phyloP scores from a whole-genome alignment of 2,329 filamentous ascomycete genomes.

The Hirsutella rhossiliensis region DNA sequence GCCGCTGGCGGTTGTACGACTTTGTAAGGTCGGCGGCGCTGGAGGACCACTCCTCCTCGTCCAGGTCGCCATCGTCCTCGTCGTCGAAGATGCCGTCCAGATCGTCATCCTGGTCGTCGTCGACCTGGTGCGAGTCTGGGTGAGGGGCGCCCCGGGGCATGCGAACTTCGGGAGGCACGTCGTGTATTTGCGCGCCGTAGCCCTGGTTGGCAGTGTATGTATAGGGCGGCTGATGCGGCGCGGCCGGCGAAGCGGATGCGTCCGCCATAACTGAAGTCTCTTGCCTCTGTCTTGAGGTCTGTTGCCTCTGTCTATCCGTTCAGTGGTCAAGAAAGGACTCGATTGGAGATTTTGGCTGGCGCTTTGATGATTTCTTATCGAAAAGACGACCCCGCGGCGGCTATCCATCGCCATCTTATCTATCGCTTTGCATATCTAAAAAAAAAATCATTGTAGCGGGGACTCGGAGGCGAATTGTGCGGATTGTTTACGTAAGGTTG shows the following conservation, averaged over 20 bases:
- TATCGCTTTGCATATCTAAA: no score
- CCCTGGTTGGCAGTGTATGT: conserved; percentile 30
- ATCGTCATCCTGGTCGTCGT: conserved; percentile 11
- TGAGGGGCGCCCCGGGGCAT: conserved; percentile 12
- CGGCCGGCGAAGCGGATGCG: conserved; percentile 20
- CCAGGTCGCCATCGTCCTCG: conserved; percentile 24
- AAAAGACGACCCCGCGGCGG: no score
- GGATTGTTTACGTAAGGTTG: no score
- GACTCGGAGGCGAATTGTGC: no score
- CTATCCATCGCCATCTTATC: no score
- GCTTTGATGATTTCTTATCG: no score
- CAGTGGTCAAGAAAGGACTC: no score
- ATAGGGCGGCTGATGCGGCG: conserved; percentile 33
- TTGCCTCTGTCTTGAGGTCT: neutral
- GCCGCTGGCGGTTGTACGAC: conserved; percentile 75
- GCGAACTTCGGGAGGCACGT: conserved; percentile 18
- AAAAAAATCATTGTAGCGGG: no score
- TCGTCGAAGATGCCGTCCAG: conserved; percentile 19
- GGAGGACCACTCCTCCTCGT: conserved; percentile 46
- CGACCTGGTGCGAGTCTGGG: conserved; percentile 5
- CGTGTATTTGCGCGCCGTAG: conserved; percentile 24
- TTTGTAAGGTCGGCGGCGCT: conserved; percentile 64
- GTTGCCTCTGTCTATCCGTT: no score
- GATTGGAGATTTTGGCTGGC: no score
- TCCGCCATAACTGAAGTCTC: neutral